Evolutionary conservation across 75 land plant species (phyloP).

Genomic region (Pseudotsuga menziesii): DNA sequence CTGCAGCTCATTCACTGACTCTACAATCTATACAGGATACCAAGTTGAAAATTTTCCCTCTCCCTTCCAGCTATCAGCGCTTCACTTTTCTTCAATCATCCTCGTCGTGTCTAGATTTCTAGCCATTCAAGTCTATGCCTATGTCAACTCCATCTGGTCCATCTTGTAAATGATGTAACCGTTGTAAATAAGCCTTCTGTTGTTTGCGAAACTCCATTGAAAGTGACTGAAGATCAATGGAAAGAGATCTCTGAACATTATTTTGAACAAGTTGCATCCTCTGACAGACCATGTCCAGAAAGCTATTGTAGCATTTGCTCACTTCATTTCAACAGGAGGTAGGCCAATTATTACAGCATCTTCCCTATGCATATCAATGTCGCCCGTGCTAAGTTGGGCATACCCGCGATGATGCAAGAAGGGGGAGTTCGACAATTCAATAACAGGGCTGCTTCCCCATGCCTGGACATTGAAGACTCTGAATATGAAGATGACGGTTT

Average conservation of each 20-base stretch:
- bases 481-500: slow-evolving; percentile 19
- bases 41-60: slow-evolving; percentile 64
- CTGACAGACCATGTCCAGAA: slow-evolving; percentile 66
- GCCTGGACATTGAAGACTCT: slow-evolving; percentile 6
- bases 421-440: slow-evolving; percentile 56
- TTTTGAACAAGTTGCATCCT: slow-evolving; percentile 88
- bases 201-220: slow-evolving; percentile 92
- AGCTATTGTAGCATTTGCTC: slow-evolving; percentile 83
- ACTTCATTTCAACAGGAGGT: slow-evolving; percentile 74
- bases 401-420: slow-evolving; percentile 50
- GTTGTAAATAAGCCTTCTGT: slow-evolving; percentile 80
- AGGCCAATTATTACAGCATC: too few relatives aligned
- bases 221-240: slow-evolving; percentile 88
- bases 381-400: slow-evolving; percentile 63
- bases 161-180: slow-evolving; percentile 81
- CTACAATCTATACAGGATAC: slow-evolving; percentile 64
- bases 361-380: slow-evolving; percentile 58
- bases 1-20: slow-evolving; percentile 96
- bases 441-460: slow-evolving; percentile 49
- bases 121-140: slow-evolving; percentile 61
- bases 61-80: slow-evolving; percentile 78
- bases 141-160: slow-evolving; percentile 67
- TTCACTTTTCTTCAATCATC: slow-evolving; percentile 64
- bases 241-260: slow-evolving; percentile 98
- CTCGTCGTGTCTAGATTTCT: slow-evolving; percentile 12